phyloP scores from a whole-genome alignment of 2,329 filamentous ascomycete species.

The Colletotrichum brevisporum region DNA sequence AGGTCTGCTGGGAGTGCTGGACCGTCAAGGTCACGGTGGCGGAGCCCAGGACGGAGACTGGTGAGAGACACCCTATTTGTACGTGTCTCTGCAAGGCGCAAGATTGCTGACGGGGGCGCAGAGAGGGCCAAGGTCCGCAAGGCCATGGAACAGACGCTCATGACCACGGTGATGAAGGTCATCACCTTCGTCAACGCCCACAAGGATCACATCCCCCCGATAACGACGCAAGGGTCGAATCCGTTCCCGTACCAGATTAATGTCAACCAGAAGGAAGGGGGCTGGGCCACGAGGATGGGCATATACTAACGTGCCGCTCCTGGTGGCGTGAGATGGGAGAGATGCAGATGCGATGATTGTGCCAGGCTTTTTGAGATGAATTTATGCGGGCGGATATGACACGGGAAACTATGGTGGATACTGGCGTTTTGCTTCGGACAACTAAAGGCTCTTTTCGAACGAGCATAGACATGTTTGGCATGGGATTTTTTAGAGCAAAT shows the following conservation, averaged over 20 bases:
- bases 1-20: slow-evolving; percentile 98
- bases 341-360: background rate
- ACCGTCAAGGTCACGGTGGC: slow-evolving; percentile 93
- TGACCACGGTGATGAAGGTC: slow-evolving; percentile 91
- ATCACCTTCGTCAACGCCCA: slow-evolving; percentile 88
- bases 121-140: slow-evolving; percentile 90
- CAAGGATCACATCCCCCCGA: slow-evolving; percentile 97
- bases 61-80: slow-evolving; percentile 64
- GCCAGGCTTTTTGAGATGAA: background rate
- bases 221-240: slow-evolving; percentile 93
- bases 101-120: slow-evolving; percentile 51
- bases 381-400: slow-evolving; percentile 9
- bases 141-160: slow-evolving; percentile 91
- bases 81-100: background rate
- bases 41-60: slow-evolving; percentile 88
- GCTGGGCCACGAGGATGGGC: slow-evolving; percentile 85
- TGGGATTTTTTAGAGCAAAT: slow-evolving; percentile 11
- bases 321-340: background rate
- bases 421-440: slow-evolving; percentile 18
- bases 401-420: background rate
- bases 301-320: slow-evolving; percentile 66
- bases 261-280: slow-evolving; percentile 85
- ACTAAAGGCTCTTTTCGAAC: background rate
- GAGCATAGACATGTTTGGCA: slow-evolving; percentile 27
- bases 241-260: slow-evolving; percentile 96